Conservation (phyloP, 2,329 filamentous ascomycete species). For the Penicillium sp. region DNA sequence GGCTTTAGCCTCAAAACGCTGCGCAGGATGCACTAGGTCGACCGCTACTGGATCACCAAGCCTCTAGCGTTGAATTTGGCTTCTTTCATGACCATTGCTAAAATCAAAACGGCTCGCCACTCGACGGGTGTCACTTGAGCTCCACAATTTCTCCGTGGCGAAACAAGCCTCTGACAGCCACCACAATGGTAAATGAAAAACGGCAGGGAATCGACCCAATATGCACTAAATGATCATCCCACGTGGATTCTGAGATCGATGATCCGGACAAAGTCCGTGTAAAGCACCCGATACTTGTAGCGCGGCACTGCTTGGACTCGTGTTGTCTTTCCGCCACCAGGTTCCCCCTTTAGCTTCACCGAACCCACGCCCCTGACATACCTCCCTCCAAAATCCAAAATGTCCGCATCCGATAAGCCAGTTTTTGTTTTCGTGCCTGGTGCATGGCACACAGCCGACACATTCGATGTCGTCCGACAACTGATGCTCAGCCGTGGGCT, state of each 20-base stretch:
- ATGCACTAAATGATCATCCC: background rate
- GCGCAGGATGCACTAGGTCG: background rate
- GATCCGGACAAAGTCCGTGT: background rate
- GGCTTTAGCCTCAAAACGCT: background rate
- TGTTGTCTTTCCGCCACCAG: background rate
- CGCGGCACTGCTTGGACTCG: background rate
- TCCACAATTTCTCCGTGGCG: background rate
- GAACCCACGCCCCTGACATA: background rate
- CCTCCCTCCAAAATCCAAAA: background rate
- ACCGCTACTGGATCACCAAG: background rate
- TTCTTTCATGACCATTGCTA: background rate
- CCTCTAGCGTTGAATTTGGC: background rate
- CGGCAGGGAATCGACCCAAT: background rate
- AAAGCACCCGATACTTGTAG: background rate
- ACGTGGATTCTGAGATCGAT: background rate
- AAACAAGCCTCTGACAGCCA: background rate
- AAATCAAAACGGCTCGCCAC: background rate
- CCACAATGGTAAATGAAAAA: background rate
- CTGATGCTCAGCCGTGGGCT: conserved; percentile 33
- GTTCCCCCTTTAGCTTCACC: background rate
- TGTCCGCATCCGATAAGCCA: conserved; percentile 9
- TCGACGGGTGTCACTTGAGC: background rate
- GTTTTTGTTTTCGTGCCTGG: conserved; percentile 42
- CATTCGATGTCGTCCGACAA: conserved; percentile 32
- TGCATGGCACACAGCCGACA: conserved; percentile 40